These are phyloP conservation scores for Acacia crassicarpa DNA, from an alignment of 306 rosid species.

Conservation along the genomic window DNA sequence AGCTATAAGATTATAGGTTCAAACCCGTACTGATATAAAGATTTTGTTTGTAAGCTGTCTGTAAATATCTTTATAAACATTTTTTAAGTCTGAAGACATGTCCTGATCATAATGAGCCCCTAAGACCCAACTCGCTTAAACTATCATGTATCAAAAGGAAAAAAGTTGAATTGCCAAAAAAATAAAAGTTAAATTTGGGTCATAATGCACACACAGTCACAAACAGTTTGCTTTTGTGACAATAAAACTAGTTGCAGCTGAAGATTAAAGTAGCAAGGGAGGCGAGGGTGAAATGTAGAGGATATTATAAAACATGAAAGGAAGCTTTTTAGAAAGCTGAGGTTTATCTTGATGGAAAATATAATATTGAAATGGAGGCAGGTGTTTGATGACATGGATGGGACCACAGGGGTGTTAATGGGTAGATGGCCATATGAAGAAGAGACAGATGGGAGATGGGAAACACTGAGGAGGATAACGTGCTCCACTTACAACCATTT, in stretches of 20 bases:
- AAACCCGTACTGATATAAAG: too few species aligned
- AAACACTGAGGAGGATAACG: slow-evolving; percentile 69
- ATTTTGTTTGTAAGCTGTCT: too few species aligned
- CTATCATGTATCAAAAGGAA: too few species aligned
- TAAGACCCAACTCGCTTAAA: too few species aligned
- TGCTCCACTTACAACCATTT: slow-evolving; percentile 64
- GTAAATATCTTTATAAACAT: too few species aligned
- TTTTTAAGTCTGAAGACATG: too few species aligned
- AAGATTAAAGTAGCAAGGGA: background rate
- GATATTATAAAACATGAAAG: background rate
- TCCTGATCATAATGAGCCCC: too few species aligned
- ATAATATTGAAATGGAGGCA: slow-evolving; percentile 21
- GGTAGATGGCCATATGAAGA: slow-evolving; percentile 63
- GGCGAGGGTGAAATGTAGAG: background rate
- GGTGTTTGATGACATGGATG: slow-evolving; percentile 48
- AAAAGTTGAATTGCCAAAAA: too few species aligned
- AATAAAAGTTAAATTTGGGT: background rate
- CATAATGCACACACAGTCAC: background rate
- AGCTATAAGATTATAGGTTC: too few species aligned
- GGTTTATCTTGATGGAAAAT: slow-evolving; percentile 26
- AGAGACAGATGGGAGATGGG: slow-evolving; percentile 86
- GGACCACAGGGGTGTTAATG: slow-evolving; percentile 78
- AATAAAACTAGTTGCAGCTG: background rate
- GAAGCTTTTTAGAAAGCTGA: slow-evolving; percentile 1
- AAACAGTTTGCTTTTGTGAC: background rate